Base-by-base conservation (phyloP, 2,329 filamentous ascomycete species). In the Exophiala oligosperma region DNA sequence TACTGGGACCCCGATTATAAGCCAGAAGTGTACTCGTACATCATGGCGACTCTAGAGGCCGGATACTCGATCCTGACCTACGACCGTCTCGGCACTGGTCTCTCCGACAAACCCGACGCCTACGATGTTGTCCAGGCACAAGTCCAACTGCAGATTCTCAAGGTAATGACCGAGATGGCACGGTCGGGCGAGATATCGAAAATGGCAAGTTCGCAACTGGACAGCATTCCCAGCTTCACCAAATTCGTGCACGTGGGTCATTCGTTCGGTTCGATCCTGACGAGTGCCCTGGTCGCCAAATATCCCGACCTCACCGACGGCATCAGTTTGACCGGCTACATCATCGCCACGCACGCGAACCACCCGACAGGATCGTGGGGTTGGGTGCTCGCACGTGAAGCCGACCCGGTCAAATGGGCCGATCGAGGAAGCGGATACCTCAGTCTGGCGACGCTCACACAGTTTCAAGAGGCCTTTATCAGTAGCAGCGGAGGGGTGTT, bases 11-110 rank as follows among this genome's bases (percentile, higher is more conserved):
- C 71, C 70, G 71, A 74, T 44, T 59, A 70, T 49, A 44, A 68
- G 46, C 60, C 70, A 53, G 67, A 67, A 43, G 66, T 71, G 38
- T 68, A 73, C 61, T 74, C 71, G 7, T 75, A 72, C 54, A 70
- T 76, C 52, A 66, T 74, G 40, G 66, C 71, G 4, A 64, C 69
- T 9, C 63, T 74, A 40, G 65, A 60, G n/a, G 67, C 67, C 38
- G 73, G 73, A 40, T 76, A 75, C 57, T 66, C 71, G 17, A 74
- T 73, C 37, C 67, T 76, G 23, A 71, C 72, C 11, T 75, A 74
- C 56, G 73, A 76, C 62, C 71, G 73, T 24, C 63, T 74, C 12
- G 72, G 72, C n/a, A 63, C 67, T 3, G 73, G 72, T 21, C 62
- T 68, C 23, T 75, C 71, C 2, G 66, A 68, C 28, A 69, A 70